Evolutionary conservation across 192 early-diverging fungal species (phyloP), one percentile per base, ranked within the genome.

Genomic region (Chytriomyces hyalinus): DNA sequence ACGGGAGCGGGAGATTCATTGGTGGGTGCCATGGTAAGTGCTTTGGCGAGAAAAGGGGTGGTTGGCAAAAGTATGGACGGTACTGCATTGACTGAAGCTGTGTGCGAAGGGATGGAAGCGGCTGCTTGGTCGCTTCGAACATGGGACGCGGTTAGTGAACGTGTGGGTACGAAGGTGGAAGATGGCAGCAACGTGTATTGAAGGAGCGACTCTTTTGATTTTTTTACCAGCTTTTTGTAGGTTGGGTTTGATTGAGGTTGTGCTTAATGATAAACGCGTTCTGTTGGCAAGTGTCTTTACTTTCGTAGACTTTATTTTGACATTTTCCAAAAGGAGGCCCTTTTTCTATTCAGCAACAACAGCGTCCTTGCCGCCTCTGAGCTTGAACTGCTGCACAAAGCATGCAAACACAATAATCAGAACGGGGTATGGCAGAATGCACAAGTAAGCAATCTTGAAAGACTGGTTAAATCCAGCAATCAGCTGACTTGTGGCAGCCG

Each of bases 1-100:
- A 92, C 91, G n/a, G 93, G 93, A 7, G 92, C 93, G 4, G 93
- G 93, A 6, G 93, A 94, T 74, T 92, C 90, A 88, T 87, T 85
- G 46, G 84, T 83, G 6, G 84, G 84, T 15, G 61, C 79, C 1
- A 45, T 85, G 4, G 24, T 83, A n/a, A 78, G 79, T 9, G 63
- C 57, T 0, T 49, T 83, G 6, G 43, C 60, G 20, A 76, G 20
- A 49, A n/a, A 60, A 36, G n/a, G 43, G 66, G 50, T 67, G 10
- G 11, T 11, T n/a, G 43, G 24, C 28, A 67, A 17, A 53, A 49
- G 11, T 61, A 57, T 57, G n/a, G 50, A 15, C 5, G 47, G 64
- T 17, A 49, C 78, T 6, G 44, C 71, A 46, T 20, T 82, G 45
- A 46, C 24, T 4, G 60, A 67, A 47, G 28, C 62, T 20, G 24